A percentile compares a stretch with the other conserved stretches of the same genome.
phyloP scores from a whole-genome alignment of 345 rosid genomes.

The Abelmoschus esculentus region DNA sequence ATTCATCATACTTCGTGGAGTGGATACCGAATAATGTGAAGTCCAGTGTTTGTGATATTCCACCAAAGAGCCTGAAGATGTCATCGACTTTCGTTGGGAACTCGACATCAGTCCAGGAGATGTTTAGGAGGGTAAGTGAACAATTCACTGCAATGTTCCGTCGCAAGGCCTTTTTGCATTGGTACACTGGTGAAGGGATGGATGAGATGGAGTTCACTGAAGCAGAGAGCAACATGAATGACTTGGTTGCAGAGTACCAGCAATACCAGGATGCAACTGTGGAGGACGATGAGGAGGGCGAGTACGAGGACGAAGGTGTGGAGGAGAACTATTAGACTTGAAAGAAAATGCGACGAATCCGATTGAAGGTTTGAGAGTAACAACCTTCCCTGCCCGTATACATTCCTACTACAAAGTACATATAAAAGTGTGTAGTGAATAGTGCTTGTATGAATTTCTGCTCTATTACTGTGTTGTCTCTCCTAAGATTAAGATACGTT shows the following conservation, averaged over 20 bases:
- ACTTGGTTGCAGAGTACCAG: slow-evolving; percentile 89
- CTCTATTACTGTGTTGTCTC: background rate
- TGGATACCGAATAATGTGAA: slow-evolving; percentile 75
- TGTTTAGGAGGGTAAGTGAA: slow-evolving; percentile 96
- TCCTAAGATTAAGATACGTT: background rate
- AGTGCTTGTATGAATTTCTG: background rate
- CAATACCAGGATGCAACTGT: slow-evolving; percentile 95
- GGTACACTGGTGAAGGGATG: slow-evolving; percentile 99
- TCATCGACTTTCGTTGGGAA: slow-evolving; percentile 32
- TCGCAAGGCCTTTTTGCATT: slow-evolving; percentile 90
- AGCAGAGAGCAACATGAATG: slow-evolving; percentile 98
- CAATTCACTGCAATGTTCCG: slow-evolving; percentile 98
- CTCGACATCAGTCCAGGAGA: slow-evolving; percentile 58
- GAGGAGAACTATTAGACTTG: slow-evolving; percentile 33
- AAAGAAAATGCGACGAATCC: background rate
- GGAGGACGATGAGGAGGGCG: slow-evolving; percentile 78
- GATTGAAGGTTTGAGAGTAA: slow-evolving; percentile 9
- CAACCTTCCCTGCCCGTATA: background rate
- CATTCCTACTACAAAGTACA: background rate
- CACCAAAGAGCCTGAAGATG: slow-evolving; percentile 36
- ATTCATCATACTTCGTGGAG: slow-evolving; percentile 90
- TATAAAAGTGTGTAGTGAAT: background rate
- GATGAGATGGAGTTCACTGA: slow-evolving; percentile 98
- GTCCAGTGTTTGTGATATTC: slow-evolving; percentile 45
- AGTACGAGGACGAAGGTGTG: slow-evolving; percentile 47